Percentiles rank a stretch among this genome's conserved stretches.
phyloP scores from a whole-genome alignment of 164 flowering plant species.

The Platanus orientalis region DNA sequence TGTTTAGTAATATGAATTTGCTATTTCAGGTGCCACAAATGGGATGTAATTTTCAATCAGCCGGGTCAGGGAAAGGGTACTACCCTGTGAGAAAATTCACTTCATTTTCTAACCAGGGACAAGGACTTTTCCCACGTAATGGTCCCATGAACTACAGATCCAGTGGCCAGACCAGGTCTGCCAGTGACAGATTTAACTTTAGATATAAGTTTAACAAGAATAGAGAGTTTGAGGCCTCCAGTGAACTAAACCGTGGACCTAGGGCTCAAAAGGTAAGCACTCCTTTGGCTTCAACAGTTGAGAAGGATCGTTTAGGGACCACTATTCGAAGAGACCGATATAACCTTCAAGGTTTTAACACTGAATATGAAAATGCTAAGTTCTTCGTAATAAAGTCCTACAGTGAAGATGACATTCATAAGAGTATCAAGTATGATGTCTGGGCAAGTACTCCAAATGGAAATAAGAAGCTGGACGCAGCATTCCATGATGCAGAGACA shows the following conservation, averaged over 20 bases:
- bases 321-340: conserved; percentile 42
- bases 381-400: conserved; percentile 81
- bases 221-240: conserved; percentile 21
- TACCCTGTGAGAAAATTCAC: conserved; percentile 26
- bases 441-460: conserved; percentile 91
- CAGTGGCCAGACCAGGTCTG: conserved; percentile 27
- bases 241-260: conserved; percentile 63
- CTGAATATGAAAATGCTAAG: conserved; percentile 59
- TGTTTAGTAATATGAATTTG: neutral
- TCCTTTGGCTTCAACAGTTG: conserved; percentile 18
- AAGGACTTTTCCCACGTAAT: conserved; percentile 23
- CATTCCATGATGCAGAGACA: conserved; percentile 51
- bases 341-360: conserved; percentile 56
- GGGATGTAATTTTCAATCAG: conserved; percentile 23
- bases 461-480: conserved; percentile 74
- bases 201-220: conserved; percentile 27
- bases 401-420: conserved; percentile 83
- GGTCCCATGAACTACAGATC: conserved; percentile 24
- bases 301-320: conserved; percentile 27
- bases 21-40: conserved; percentile 25
- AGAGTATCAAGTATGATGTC: conserved; percentile 69
- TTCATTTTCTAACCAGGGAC: conserved; percentile 27
- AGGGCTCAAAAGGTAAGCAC: conserved; percentile 31
- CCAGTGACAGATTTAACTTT: conserved; percentile 20
- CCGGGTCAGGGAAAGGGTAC: conserved; percentile 21